Conservation (phyloP, 352 stramenopile species). For the Globisporangium solare region DNA sequence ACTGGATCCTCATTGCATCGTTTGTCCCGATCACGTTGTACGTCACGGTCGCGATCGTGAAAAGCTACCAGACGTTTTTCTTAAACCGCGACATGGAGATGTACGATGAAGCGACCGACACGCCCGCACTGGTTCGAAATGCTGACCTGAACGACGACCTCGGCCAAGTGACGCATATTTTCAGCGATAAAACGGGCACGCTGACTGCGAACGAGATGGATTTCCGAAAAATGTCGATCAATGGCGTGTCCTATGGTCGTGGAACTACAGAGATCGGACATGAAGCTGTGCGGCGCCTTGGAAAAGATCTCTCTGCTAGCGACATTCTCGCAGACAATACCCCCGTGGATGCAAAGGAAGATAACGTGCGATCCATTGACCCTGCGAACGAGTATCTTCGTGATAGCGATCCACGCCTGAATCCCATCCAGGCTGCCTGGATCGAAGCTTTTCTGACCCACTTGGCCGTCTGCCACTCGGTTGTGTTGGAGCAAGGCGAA, state of each 20-base stretch:
- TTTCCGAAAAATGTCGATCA: slow-evolving; percentile 85
- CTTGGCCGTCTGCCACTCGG: slow-evolving; percentile 81
- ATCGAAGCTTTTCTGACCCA: slow-evolving; percentile 84
- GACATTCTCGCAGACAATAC: slow-evolving; percentile 70
- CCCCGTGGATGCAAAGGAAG: slow-evolving; percentile 40
- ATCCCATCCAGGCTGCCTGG: slow-evolving; percentile 50
- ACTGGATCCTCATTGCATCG: slow-evolving; percentile 85
- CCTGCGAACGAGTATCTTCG: slow-evolving; percentile 56
- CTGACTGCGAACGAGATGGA: slow-evolving; percentile 88
- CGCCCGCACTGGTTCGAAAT: slow-evolving; percentile 73
- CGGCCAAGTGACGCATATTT: slow-evolving; percentile 86
- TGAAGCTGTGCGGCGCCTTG: slow-evolving; percentile 59
- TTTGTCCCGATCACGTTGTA: slow-evolving; percentile 89
- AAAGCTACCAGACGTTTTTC: slow-evolving; percentile 85
- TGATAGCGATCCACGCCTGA: slow-evolving; percentile 36
- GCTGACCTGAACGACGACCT: slow-evolving; percentile 85
- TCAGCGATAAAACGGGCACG: slow-evolving; percentile 85
- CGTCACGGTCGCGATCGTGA: slow-evolving; percentile 85
- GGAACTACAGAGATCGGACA: slow-evolving; percentile 83
- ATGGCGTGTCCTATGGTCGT: slow-evolving; percentile 75
- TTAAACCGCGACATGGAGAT: slow-evolving; percentile 82
- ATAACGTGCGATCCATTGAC: slow-evolving; percentile 84
- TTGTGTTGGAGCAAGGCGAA: slow-evolving; percentile 69
- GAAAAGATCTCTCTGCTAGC: slow-evolving; percentile 72
- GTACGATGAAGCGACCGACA: slow-evolving; percentile 81